phyloP scores from a whole-genome alignment of 78 protist genomes.

The Emiliania huxleyi region DNA sequence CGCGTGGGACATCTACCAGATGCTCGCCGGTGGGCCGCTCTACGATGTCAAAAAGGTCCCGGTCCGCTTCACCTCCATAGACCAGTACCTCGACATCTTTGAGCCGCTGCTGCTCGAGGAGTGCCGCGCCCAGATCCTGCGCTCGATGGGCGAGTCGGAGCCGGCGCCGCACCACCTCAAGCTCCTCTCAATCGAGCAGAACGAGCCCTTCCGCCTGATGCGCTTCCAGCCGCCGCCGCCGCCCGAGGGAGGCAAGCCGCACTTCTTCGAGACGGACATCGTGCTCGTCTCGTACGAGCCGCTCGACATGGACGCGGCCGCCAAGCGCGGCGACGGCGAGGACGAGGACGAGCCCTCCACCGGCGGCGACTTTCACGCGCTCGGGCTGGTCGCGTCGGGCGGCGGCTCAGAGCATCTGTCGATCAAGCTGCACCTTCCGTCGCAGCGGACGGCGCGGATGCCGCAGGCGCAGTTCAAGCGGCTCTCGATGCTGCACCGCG shows the following conservation, averaged over 20 bases:
- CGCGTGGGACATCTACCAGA: background rate
- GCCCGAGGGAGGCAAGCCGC: background rate
- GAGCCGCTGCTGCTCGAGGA: constrained; percentile 16
- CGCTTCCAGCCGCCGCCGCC: background rate
- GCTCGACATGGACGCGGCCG: background rate
- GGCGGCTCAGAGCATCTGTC: background rate
- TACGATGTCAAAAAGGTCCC: background rate
- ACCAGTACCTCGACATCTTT: constrained; percentile 3
- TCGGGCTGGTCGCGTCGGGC: background rate
- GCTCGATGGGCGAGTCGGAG: background rate
- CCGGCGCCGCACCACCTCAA: background rate
- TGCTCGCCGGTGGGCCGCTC: background rate
- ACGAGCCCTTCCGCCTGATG: background rate
- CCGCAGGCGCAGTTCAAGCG: background rate
- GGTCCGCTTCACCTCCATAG: background rate
- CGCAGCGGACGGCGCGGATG: background rate
- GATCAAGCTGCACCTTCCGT: background rate
- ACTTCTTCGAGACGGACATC: background rate
- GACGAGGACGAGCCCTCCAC: background rate
- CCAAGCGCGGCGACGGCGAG: too few species aligned
- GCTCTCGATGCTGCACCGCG: background rate
- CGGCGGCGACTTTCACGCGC: background rate
- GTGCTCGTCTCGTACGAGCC: background rate
- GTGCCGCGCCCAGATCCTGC: constrained; percentile 6
- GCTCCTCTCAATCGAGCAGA: background rate